A percentile compares a stretch with the other conserved stretches of the same genome.
phyloP scores from a whole-genome alignment of 2,329 filamentous ascomycete genomes.

The Rutstroemia sp. region DNA sequence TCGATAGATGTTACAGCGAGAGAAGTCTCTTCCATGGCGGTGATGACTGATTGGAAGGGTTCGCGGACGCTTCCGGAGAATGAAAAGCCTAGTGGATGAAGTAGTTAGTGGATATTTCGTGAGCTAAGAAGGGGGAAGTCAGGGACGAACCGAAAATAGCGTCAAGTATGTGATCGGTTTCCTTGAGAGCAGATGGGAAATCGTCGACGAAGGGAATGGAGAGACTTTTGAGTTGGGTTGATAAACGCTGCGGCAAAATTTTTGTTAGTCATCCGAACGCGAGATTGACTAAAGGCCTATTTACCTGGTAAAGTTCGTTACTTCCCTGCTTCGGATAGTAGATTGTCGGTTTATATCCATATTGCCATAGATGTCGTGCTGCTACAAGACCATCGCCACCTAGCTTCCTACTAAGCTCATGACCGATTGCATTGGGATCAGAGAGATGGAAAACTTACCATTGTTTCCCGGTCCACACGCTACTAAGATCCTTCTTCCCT shows the following conservation, averaged over 20 bases:
- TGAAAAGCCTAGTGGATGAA: conserved; percentile 61
- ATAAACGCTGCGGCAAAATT: conserved; percentile 53
- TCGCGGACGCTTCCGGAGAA: conserved; percentile 91
- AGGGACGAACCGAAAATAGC: conserved; percentile 69
- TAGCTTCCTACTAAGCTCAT: conserved; percentile 28
- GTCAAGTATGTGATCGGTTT: conserved; percentile 78
- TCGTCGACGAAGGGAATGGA: conserved; percentile 78
- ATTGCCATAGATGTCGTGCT: conserved; percentile 83
- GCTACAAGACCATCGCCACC: conserved; percentile 93
- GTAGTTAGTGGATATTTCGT: background rate
- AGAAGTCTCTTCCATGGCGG: conserved; percentile 62
- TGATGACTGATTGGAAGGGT: conserved; percentile 78
- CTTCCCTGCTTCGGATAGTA: conserved; percentile 93
- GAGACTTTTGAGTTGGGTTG: conserved; percentile 78
- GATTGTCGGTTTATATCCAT: conserved; percentile 80
- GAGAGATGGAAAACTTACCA: conserved; percentile 34
- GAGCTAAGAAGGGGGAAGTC: background rate
- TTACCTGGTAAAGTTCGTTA: conserved; percentile 80
- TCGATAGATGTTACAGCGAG: conserved; percentile 84
- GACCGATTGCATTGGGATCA: background rate
- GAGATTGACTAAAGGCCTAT: conserved; percentile 8
- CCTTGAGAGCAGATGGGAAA: conserved; percentile 58
- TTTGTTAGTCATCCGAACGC: too few relatives aligned
- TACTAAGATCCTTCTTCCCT: conserved; percentile 68
- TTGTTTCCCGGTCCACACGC: conserved; percentile 85